A percentile compares a stretch with the other conserved stretches of the same genome.
These are phyloP conservation scores for Lonicera japonica DNA, from an alignment of 129 eudicot species.

Conservation along the genomic window DNA sequence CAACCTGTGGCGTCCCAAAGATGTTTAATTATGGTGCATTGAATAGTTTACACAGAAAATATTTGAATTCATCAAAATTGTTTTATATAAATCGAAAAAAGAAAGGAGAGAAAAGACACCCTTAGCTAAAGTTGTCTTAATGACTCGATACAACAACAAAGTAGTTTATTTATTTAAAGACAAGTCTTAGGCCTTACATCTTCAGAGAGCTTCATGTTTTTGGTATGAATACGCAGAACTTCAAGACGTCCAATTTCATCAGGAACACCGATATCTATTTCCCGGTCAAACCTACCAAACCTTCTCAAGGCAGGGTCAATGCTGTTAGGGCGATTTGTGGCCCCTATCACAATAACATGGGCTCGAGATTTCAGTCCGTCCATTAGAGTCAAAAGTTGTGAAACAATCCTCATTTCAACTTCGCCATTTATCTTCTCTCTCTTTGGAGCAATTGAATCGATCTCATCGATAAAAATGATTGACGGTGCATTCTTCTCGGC, in stretches of 20 bases:
- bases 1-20: constrained; percentile 37
- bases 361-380: constrained; percentile 76
- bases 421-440: constrained; percentile 81
- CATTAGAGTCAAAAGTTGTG: constrained; percentile 72
- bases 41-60: too few species aligned
- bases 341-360: too few species aligned
- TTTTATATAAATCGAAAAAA: too few species aligned
- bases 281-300: constrained; percentile 78
- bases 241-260: constrained; percentile 83
- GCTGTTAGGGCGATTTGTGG: constrained; percentile 79
- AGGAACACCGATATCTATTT: constrained; percentile 79
- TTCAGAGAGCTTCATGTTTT: constrained; percentile 68
- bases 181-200: too few species aligned
- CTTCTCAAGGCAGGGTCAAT: constrained; percentile 80
- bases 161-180: too few species aligned
- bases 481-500: constrained; percentile 88
- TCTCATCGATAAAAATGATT: constrained; percentile 81
- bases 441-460: constrained; percentile 82
- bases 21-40: too few species aligned
- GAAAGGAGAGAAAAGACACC: too few species aligned
- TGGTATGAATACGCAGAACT: too few species aligned
- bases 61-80: too few species aligned
- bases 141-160: constrained; percentile 1
- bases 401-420: constrained; percentile 78
- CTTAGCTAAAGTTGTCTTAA: too few species aligned